Evolutionary conservation across 1,284 basidiomycete species (phyloP).

Genomic region (Omphalotus olearius): DNA sequence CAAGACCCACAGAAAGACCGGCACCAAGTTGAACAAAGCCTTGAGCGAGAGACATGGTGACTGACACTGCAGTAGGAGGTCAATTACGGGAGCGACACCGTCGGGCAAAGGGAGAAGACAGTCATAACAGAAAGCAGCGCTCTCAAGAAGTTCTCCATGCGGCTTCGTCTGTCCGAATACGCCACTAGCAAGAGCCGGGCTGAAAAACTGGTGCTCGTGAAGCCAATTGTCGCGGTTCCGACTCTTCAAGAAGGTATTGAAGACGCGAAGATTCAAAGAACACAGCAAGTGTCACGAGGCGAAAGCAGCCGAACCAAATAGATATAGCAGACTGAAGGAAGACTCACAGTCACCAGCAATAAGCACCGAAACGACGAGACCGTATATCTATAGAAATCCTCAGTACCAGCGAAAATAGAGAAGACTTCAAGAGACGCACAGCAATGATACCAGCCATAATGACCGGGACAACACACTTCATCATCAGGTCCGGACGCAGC

Average conservation of each 20-base stretch:
- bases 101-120: not conserved
- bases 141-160: too few species aligned
- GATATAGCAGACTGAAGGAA: not conserved
- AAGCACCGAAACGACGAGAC: constrained; percentile 89
- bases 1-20: constrained; percentile 83
- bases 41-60: constrained; percentile 66
- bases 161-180: too few species aligned
- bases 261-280: too few species aligned
- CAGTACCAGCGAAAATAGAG: constrained; percentile 3
- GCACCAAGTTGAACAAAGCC: constrained; percentile 91
- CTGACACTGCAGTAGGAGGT: constrained; percentile 27
- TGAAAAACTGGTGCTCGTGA: too few species aligned
- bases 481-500: constrained; percentile 90
- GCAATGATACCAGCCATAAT: constrained; percentile 99
- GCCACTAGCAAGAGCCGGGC: too few species aligned
- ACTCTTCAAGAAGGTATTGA: too few species aligned
- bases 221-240: too few species aligned
- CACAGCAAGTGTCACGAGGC: not conserved
- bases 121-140: too few species aligned
- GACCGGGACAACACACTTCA: constrained; percentile 95
- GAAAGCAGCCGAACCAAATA: not conserved
- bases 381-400: constrained; percentile 54
- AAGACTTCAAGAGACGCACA: constrained; percentile 41
- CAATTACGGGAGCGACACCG: constrained; percentile 7
- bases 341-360: constrained; percentile 72